Percentiles rank a stretch among this genome's conserved stretches.
phyloP scores from a whole-genome alignment of 495 filamentous ascomycete species.

The Penicillium canescens region DNA sequence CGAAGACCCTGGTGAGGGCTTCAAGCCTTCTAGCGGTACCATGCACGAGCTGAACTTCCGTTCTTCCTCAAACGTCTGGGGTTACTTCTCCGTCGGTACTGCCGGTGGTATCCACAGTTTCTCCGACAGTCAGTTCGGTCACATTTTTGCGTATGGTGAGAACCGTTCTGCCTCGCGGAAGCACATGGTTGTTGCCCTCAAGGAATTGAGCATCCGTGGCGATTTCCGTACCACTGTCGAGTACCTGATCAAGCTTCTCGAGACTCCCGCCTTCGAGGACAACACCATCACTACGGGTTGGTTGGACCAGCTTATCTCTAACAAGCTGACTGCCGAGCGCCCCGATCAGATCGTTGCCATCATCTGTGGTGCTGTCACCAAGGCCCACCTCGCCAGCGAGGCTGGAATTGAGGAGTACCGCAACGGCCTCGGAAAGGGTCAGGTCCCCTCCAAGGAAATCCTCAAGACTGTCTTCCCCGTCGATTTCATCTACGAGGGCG shows the following conservation, averaged over 20 bases:
- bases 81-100: slow-evolving; percentile 99
- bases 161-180: slow-evolving; percentile 93
- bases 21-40: slow-evolving; percentile 98
- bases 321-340: slow-evolving; percentile 94
- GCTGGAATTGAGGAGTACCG: slow-evolving; percentile 82
- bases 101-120: slow-evolving; percentile 97
- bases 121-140: slow-evolving; percentile 98
- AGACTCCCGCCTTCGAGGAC: slow-evolving; percentile 97
- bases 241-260: slow-evolving; percentile 97
- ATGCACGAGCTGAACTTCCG: slow-evolving; percentile 99
- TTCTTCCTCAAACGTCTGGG: slow-evolving; percentile 98
- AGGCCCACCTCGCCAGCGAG: slow-evolving; percentile 92
- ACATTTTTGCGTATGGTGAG: slow-evolving; percentile 99
- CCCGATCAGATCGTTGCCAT: slow-evolving; percentile 90
- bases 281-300: slow-evolving; percentile 99
- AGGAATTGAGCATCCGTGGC: slow-evolving; percentile 98
- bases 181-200: slow-evolving; percentile 98
- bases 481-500: slow-evolving; percentile 97
- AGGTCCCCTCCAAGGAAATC: slow-evolving; percentile 93
- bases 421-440: slow-evolving; percentile 90
- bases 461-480: slow-evolving; percentile 97
- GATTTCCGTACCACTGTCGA: slow-evolving; percentile 99
- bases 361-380: slow-evolving; percentile 91
- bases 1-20: slow-evolving; percentile 97
- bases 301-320: slow-evolving; percentile 97